Evolutionary conservation across 1,139 yeast genomes (phyloP), one percentile per base, ranked within the genome.

Genomic region (Suhomyces atakaporum): DNA sequence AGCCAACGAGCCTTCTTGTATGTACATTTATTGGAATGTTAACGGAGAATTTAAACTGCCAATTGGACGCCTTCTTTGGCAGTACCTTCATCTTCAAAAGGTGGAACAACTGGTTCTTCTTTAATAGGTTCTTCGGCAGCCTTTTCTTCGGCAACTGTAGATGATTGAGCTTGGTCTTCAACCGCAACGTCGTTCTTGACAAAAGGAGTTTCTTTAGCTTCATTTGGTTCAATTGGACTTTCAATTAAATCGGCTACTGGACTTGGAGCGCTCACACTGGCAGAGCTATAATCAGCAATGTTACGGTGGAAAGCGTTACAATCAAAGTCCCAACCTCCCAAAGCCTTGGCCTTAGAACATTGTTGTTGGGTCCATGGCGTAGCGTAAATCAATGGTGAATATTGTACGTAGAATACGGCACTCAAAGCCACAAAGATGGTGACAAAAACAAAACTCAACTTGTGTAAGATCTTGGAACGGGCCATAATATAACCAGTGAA

Each of bases 311-410:
- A 87, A 14, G 70, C 54, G 45, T 66, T 66, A 64, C 98, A 92
- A 54, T 82, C 84, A 58, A 81, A 92, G 69, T 92, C 98, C 98
- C 95, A 87, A 10, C 76, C 67, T 13, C 69, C 56, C 16, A 85
- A 49, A 51, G 80, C 66, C 63, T 80, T 80, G 35, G 89, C 66
- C 29, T 73, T 64, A 41, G 69, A 63, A 65, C 98, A 92, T 42
- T 74, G 63, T 16, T 60, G 62, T 51, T 73, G 75, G 31, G 95
- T 85, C 97, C 97, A 90, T 42, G 79, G 76, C n/a, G 75, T 53
- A 33, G 84, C 98, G 54, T 88, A 87, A 38, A 84, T 77, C 53
- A 92, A 66, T 26, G 97, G 84, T 3, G 87, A 75, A 63, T 83
- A 84, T 47, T 72, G 65, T 38, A 66, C 59, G 66, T 76, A 92